Evolutionary conservation across 139 green algal species (phyloP), one percentile per base, ranked within the genome.

Genomic region (Monoraphidium neglectum): DNA sequence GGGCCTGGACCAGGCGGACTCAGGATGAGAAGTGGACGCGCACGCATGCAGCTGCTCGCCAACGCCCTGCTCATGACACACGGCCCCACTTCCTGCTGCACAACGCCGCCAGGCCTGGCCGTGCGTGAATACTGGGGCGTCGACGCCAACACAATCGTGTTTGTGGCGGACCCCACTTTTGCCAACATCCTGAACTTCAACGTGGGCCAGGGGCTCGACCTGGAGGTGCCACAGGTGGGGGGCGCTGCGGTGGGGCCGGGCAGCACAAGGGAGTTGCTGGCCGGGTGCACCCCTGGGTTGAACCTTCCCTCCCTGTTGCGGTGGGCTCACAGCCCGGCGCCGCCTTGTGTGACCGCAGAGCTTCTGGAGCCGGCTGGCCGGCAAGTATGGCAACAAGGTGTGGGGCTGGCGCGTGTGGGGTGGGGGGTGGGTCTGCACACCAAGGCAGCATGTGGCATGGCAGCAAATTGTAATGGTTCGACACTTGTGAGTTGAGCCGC

Each of bases 101-200:
- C 53, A n/a, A 8, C 2, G 3, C 30, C 28, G 47, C 13, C 80
- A 90, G 93, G 95, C 23, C 80, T 97, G 18, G 95, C 95, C 0
- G 91, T 99, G 37, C 92, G 89, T 47, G 95, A 99, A 59, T 99
- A 93, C 82, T 99, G 96, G 96, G 81, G 78, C 1, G 96, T 99
- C 21, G 96, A 99, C 76, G 95, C 92, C 40, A 84, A 93, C 78
- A 98, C 94, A 0, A 83, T 99, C 1, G 94, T 99, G 30, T 96
- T 98, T 78, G 95, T 98, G 10, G 95, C 93, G 10, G 94, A 95
- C 61, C 91, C 91, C 33, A 87, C 80, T 59, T 88, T 92, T 37
- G 86, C 77, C 35, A 90, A 98, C 85, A 95, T 99, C 72, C 85
- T 99, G 4, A 99, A 99, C 84, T 98, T 99, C 87, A 99, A 99